Base-by-base conservation (phyloP, 1,284 basidiomycete species). In the Boletellus deceptivus region DNA sequence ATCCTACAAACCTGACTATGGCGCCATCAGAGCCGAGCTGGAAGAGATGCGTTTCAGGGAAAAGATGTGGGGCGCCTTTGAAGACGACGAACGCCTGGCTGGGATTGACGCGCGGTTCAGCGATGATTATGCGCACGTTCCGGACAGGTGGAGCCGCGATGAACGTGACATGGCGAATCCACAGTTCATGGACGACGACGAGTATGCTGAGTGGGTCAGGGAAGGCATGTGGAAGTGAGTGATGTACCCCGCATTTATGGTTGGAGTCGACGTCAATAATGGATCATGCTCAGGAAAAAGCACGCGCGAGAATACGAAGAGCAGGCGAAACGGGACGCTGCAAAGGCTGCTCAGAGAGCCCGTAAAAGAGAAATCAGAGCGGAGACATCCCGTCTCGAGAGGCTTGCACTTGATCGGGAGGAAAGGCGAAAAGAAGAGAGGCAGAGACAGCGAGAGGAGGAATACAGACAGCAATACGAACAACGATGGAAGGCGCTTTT, bases 181-280 rank as follows among this genome's bases (percentile, higher is more conserved):
- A 16, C 70, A 67, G 27, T 59, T 71, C 52, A 84, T 92, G 85
- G 85, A 88, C 58, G 89, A 91, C n/a, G 87, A 92, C 55, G 83
- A 89, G 57, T 92, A 92, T 57, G 81, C 84, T 3, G 89, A 92
- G 61, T 91, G 86, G 82, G 70, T 92, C 33, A 71, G 90, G 53
- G 69, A 76, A 38, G 88, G 87, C 29, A 92, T 92, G 85, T 91
- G 88, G 75, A 79, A 80, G 84, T 83, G 57, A 43, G 82, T 70
- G 20, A 16, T 5, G 3, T 46, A 13, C 8, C 8, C 6, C 25
- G 33, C 44, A 17, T 20, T 46, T 41, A 27, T 47, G 22, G n/a
- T 49, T 17, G 29, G 6, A n/a, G 24, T 22, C 24, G 27, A 47
- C 25, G 11, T 34, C 29, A 37, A 33, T 50, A 13, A 31, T 5